Base-by-base conservation (phyloP, 2,329 filamentous ascomycete genomes). In the Plectosphaerella plurivora region DNA sequence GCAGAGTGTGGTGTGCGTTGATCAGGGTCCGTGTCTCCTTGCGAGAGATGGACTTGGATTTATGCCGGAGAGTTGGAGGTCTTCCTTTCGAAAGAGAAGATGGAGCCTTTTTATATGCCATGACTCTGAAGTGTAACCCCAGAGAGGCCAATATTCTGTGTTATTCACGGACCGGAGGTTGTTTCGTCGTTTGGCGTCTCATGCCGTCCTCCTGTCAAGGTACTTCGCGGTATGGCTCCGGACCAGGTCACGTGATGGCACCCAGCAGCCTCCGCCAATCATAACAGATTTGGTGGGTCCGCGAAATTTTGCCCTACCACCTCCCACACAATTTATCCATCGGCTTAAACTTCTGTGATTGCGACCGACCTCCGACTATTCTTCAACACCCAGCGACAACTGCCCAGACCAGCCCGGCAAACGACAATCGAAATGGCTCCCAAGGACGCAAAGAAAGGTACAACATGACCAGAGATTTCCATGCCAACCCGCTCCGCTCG, bases 1-100 rank as follows among this genome's bases (percentile, higher is more conserved):
- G 79, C 28, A 88, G 68, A 44, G 83, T 79, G 62, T 88, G 85
- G 56, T 85, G 82, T 42, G 74, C 75, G 65, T 86, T 85, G 68
- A 88, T 88, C 56, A 88, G 72, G 28, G 74, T 71, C 60, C 84
- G 78, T 45, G 83, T 86, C 24, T 83, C 78, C 64, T 83, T 87
- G 54, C 84, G 78, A 4, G 84, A 83, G 60, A 88, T 84, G 6
- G 83, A 79, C 56, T 74, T 76, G 9, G 72, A 69, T 18, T 75
- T 71, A 56, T 77, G 78, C 16, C 25, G 37, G 35, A 73, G 66
- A 1, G 74, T 76, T 10, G 83, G 83, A 3, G 81, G 80, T n/a
- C 84, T 76, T 14, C 83, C 79, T 20, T 73, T 71, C 33, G 76
- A 67, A 37, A 82, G 61, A 39, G 51, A 45, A 44, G 39, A 50